These are phyloP conservation scores for Harringtonia aguacate DNA, from an alignment of 2,329 filamentous ascomycete species.

Conservation along the genomic window DNA sequence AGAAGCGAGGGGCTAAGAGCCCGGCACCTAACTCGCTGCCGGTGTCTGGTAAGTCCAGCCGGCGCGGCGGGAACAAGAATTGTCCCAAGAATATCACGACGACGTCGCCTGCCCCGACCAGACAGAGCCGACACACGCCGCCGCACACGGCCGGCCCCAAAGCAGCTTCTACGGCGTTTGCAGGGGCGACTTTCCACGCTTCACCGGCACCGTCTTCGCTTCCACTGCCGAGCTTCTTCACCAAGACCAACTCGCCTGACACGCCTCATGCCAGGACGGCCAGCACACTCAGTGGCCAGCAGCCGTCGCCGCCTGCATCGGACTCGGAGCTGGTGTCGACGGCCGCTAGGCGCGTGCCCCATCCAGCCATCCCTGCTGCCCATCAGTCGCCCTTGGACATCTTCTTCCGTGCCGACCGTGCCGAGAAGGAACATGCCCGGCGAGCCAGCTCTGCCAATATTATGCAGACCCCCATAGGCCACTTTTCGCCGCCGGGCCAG, in stretches of 20 bases:
- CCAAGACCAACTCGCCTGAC: constrained; percentile 58
- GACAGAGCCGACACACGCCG: constrained; percentile 31
- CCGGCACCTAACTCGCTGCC: constrained; percentile 16
- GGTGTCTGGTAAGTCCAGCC: constrained; percentile 16
- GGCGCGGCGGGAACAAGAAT: constrained; percentile 18
- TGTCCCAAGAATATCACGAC: constrained; percentile 20
- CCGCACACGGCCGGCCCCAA: constrained; percentile 32
- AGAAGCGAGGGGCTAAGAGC: constrained; percentile 16
- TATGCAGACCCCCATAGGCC: constrained; percentile 24
- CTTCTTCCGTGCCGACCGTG: constrained; percentile 79
- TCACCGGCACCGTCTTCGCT: constrained; percentile 85
- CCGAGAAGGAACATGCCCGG: constrained; percentile 56
- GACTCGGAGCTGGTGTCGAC: constrained; percentile 33
- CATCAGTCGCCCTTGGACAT: constrained; percentile 76
- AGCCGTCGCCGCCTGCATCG: constrained; percentile 41
- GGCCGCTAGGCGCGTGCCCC: constrained; percentile 4
- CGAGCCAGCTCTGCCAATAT: constrained; percentile 40
- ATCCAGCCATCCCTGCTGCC: constrained; percentile 18
- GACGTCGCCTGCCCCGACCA: constrained; percentile 30
- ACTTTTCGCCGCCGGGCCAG: constrained; percentile 41
- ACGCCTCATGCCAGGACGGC: constrained; percentile 39
- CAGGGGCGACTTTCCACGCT: constrained; percentile 87
- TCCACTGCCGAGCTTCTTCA: constrained; percentile 79
- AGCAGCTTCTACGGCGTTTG: constrained; percentile 52
- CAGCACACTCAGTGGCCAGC: constrained; percentile 26